Evolutionary conservation across 2,329 filamentous ascomycete species (phyloP), one percentile per base, ranked within the genome.

Genomic region (Penicillium capsulatum): DNA sequence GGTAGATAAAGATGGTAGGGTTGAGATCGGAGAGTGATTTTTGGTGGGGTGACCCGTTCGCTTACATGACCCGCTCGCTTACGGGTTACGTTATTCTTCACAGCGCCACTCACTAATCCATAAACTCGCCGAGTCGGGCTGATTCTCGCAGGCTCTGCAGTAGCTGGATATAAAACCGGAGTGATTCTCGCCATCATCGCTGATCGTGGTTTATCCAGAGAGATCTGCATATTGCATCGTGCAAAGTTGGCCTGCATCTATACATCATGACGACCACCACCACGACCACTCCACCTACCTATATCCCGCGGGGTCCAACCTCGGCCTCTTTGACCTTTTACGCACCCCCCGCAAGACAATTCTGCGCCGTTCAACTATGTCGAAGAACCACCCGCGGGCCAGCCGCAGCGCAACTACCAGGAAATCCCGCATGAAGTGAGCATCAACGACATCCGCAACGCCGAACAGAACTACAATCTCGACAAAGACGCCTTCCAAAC

Each of bases 401-500:
- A 74, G 17, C 79, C 80, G 0, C 75, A 79, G 55, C 74, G 75
- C 48, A 94, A 94, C 73, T 85, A 78, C 64, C 64, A 64, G 37
- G 66, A 72, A 43, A 53, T 64, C 28, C 31, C 61, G 7, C 71
- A 79, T 15, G 59, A 72, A 2, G 77, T 87, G 19, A 58, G 60
- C 3, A 76, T 96, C 54, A 69, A 74, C 45, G 89, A 96, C 67
- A 74, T 90, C 54, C 84, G 89, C 37, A 84, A 82, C 35, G 72
- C 70, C 36, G 87, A 92, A 59, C 58, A 69, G 3, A 67, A 74
- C 13, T 90, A 82, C 66, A 75, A 64, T 6, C 75, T 92, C 10
- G 83, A 91, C 67, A 72, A 71, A 40, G 80, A 90, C 61, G 86
- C 86, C 48, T 94, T 95, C 70, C 72, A 79, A 41, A 70, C 84